Percentiles rank a stretch among this genome's conserved stretches.
Evolutionary conservation across 495 filamentous ascomycete genomes (phyloP).

Genomic region (Xylaria flabelliformis): DNA sequence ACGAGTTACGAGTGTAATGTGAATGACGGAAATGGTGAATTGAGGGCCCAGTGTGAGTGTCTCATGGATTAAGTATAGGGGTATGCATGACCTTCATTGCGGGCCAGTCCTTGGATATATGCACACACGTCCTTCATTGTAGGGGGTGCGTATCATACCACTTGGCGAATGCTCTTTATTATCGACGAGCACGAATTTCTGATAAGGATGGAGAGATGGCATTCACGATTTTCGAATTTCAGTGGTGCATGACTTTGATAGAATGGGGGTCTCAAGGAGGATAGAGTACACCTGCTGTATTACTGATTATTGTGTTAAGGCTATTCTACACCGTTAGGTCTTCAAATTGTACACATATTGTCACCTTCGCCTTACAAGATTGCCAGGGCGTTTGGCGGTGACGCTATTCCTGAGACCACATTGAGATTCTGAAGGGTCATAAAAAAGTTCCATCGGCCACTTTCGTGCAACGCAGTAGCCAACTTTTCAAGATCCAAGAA

Average conservation of each 20-base stretch:
- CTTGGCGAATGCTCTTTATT: neutral
- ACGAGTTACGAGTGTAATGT: slow-evolving; percentile 36
- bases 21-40: neutral
- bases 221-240: neutral
- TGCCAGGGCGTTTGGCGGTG: slow-evolving; percentile 46
- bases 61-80: no score
- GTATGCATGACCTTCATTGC: no score
- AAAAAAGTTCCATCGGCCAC: slow-evolving; percentile 64
- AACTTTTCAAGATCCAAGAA: slow-evolving; percentile 56
- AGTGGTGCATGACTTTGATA: neutral
- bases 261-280: neutral
- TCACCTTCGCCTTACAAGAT: slow-evolving; percentile 32
- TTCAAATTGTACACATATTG: neutral
- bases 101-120: no score
- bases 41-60: neutral
- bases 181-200: neutral
- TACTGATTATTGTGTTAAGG: neutral
- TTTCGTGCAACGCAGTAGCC: slow-evolving; percentile 47
- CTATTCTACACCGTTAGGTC: neutral
- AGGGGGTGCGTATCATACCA: no score
- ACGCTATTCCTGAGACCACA: slow-evolving; percentile 43
- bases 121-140: no score
- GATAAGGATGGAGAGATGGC: neutral
- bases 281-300: neutral
- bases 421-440: slow-evolving; percentile 62